Evolutionary conservation across 1,284 basidiomycete genomes (phyloP), one percentile per base, ranked within the genome.

Genomic region (Austroboletus novae-zelandiae): DNA sequence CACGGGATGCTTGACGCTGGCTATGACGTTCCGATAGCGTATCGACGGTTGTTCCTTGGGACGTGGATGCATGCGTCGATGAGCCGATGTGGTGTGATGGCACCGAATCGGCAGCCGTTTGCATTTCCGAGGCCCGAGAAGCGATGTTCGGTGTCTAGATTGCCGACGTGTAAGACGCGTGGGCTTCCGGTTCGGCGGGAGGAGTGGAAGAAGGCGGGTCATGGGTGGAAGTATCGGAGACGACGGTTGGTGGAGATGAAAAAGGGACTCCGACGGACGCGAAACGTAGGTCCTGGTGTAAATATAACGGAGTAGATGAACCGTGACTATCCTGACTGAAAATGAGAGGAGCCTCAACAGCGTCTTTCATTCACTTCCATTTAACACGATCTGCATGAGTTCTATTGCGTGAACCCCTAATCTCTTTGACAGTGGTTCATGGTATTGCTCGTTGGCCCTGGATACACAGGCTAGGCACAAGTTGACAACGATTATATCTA

Each of bases 1-100:
- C 60, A 67, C 48, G 75, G 74, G 47, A 78, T 86, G 69, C 47
- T 73, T 4, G 55, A 61, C 4, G 63, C 67, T 32, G 80, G 80
- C 7, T 76, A 72, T 51, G 54, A 70, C 6, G 54, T 84, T 14
- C 83, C 83, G 1, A 45, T 68, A 15, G 75, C 71, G 2, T 73
- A 78, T 55, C 68, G 67, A 35, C 66, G 73, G 50, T 45, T 78
- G 37, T 73, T 81, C 46, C 60, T 79, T 35, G 74, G 76, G n/a
- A 67, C 61, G 23, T 59, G 58, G 60, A 17, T 58, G 34, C 53
- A 58, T n/a, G 48, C 49, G 23, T 58, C 57, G 6, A 56, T 60
- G 47, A 47, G 52, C 32, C 55, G 41, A 31, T 49, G 51, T 5
- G 48, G 53, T 13, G 40, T 48, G 1, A 34, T 47, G 1, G 13